Evolutionary conservation across 257 asterid species (phyloP).

Genomic region (Solanum piurae): DNA sequence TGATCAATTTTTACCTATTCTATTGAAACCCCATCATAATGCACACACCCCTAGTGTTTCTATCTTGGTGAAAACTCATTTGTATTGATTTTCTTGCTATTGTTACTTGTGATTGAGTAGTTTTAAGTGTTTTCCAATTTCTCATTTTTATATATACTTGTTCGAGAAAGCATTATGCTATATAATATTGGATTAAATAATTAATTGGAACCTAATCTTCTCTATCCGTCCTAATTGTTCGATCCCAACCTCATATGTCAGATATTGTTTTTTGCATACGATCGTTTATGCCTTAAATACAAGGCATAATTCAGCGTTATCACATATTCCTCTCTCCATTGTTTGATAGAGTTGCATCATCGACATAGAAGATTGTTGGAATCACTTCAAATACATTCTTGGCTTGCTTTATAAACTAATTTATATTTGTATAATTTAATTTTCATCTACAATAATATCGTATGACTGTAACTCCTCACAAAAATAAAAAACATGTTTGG

Average conservation of each 20-base stretch:
- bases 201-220: neutral
- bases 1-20: neutral
- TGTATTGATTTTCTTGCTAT: neutral
- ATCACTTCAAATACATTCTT: neutral
- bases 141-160: neutral
- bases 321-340: neutral
- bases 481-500: neutral
- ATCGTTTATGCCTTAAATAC: neutral
- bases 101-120: neutral
- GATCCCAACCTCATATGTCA: neutral
- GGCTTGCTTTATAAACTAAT: neutral
- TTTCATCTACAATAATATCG: no score
- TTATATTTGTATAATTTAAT: no score
- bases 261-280: neutral
- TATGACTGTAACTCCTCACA: neutral
- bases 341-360: neutral
- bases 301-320: neutral
- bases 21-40: neutral
- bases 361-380: neutral
- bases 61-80: neutral
- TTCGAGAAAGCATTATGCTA: neutral
- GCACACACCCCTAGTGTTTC: neutral
- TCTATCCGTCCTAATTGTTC: neutral
- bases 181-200: no score
- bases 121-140: neutral